Conservation (phyloP, 768 basidiomycete genomes). For the Rhizopogon vulgaris region DNA sequence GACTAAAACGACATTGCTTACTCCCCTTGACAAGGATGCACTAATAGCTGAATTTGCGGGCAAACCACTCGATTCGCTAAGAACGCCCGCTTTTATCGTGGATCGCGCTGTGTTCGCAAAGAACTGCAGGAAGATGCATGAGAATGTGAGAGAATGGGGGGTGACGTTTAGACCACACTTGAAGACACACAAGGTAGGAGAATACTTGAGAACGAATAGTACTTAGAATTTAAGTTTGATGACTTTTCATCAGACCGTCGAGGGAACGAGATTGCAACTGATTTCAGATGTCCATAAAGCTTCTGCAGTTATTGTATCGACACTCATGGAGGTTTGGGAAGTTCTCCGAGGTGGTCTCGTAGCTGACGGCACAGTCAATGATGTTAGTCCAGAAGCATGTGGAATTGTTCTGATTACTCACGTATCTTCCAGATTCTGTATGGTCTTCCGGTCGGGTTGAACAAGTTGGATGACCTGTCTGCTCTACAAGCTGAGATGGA, state of each 20-base stretch:
- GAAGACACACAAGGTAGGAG: conserved; percentile 70
- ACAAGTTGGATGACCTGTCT: conserved; percentile 69
- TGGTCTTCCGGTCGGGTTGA: conserved; percentile 61
- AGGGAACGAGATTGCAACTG: conserved; percentile 69
- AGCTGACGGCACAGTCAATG: conserved; percentile 65
- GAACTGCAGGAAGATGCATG: conserved; percentile 72
- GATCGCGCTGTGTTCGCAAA: conserved; percentile 64
- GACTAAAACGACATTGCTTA: conserved; percentile 40
- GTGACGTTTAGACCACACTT: conserved; percentile 76
- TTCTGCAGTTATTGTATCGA: conserved; percentile 68
- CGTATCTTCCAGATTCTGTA: conserved; percentile 59
- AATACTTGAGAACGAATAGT: background rate
- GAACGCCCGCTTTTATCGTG: conserved; percentile 77
- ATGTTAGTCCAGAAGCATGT: conserved; percentile 42
- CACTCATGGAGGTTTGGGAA: conserved; percentile 75
- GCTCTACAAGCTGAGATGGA: conserved; percentile 49
- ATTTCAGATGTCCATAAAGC: conserved; percentile 53
- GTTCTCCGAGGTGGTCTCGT: conserved; percentile 62
- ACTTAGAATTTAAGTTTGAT: conserved; percentile 1
- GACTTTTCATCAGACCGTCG: conserved; percentile 48
- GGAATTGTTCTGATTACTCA: conserved; percentile 3
- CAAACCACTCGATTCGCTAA: conserved; percentile 44
- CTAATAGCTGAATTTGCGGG: conserved; percentile 53
- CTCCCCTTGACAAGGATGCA: conserved; percentile 39
- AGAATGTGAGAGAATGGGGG: conserved; percentile 56